Conservation (phyloP, 1,139 yeast genomes). For the Zygosaccharomyces sapae region DNA sequence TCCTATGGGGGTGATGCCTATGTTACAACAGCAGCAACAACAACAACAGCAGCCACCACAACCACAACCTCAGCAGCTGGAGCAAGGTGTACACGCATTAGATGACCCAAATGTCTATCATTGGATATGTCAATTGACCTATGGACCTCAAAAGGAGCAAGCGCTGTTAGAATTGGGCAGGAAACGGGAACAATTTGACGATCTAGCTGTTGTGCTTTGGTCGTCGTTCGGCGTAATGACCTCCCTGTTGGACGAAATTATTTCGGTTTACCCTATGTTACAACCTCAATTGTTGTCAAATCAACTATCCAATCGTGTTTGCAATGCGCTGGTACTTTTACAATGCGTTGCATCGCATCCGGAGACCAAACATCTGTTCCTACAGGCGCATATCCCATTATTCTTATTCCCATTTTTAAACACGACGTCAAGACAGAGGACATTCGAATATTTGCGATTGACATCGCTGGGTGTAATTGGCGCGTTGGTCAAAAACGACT, state of each 20-base stretch:
- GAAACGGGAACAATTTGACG: slow-evolving; percentile 91
- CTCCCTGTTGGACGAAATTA: slow-evolving; percentile 80
- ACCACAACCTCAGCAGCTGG: slow-evolving; percentile 11
- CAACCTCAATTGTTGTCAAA: slow-evolving; percentile 86
- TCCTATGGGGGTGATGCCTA: slow-evolving; percentile 6
- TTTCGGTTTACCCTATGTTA: slow-evolving; percentile 81
- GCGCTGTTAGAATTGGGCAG: slow-evolving; percentile 89
- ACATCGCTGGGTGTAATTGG: slow-evolving; percentile 96
- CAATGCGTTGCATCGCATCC: slow-evolving; percentile 97
- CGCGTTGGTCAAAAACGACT: slow-evolving; percentile 91
- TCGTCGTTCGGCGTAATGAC: slow-evolving; percentile 97
- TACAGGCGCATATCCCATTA: slow-evolving; percentile 87
- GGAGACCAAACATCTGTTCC: slow-evolving; percentile 77
- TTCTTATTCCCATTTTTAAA: slow-evolving; percentile 90
- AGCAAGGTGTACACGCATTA: slow-evolving; percentile 54
- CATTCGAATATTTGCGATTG: slow-evolving; percentile 86
- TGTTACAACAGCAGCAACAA: slow-evolving; percentile 15
- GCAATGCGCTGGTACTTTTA: slow-evolving; percentile 88
- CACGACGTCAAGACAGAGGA: slow-evolving; percentile 85
- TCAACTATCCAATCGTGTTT: slow-evolving; percentile 85
- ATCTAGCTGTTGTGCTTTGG: slow-evolving; percentile 90
- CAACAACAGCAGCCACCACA: slow-evolving; percentile 23
- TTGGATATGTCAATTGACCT: slow-evolving; percentile 85
- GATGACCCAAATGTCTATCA: slow-evolving; percentile 84
- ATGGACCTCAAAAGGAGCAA: slow-evolving; percentile 87